Conservation (phyloP, 345 rosid genomes). For the Dipteronia dyeriana region DNA sequence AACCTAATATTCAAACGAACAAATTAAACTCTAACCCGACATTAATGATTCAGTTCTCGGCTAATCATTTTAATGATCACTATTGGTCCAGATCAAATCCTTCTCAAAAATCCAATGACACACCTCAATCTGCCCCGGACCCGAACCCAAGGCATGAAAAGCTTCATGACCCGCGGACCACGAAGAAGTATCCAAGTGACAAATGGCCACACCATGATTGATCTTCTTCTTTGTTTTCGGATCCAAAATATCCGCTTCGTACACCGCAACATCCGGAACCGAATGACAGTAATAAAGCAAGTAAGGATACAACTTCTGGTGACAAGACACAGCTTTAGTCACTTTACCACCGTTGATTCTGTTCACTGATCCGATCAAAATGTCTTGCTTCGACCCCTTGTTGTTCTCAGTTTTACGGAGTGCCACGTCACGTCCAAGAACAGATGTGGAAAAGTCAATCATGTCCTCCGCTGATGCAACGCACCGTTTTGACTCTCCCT, state of each 20-base stretch:
- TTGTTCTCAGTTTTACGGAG: neutral
- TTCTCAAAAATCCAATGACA: conserved; percentile 62
- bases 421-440: neutral
- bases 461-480: neutral
- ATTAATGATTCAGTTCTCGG: no score
- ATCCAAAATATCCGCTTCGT: conserved; percentile 49
- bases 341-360: neutral
- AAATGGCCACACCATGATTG: conserved; percentile 53
- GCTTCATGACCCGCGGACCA: conserved; percentile 57
- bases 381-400: neutral
- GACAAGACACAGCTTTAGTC: neutral
- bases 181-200: conserved; percentile 50
- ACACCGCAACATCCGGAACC: conserved; percentile 53
- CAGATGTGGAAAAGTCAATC: conserved; percentile 22
- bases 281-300: conserved; percentile 52
- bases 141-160: conserved; percentile 39
- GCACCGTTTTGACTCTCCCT: neutral
- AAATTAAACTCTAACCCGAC: no score
- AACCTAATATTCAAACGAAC: no score
- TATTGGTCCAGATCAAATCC: conserved; percentile 45
- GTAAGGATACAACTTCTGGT: conserved; percentile 9
- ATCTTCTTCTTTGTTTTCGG: conserved; percentile 34
- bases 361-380: neutral
- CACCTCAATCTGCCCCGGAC: conserved; percentile 51
- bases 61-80: neutral